phyloP scores from a whole-genome alignment of 306 rosid species.

The Delonix regia region DNA sequence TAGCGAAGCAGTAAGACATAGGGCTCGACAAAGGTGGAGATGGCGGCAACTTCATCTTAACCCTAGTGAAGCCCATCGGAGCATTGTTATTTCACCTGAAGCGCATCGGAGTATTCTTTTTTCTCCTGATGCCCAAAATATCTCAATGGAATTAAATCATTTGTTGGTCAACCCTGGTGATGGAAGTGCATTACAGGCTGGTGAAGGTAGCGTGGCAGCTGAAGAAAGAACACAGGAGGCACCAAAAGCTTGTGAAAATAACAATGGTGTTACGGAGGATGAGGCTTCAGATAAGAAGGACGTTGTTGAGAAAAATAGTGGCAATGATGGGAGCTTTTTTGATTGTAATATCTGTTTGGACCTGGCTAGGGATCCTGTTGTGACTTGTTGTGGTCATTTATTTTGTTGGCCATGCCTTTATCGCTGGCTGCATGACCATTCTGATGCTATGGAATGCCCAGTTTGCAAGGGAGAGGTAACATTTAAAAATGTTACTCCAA shows the following conservation, averaged over 20 bases:
- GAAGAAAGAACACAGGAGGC: constrained; percentile 63
- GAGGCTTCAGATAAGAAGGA: constrained; percentile 62
- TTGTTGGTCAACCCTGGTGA: constrained; percentile 67
- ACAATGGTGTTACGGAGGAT: constrained; percentile 59
- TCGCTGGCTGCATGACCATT: constrained; percentile 82
- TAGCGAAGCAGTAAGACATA: constrained; percentile 58
- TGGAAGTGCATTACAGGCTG: constrained; percentile 64
- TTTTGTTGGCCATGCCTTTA: constrained; percentile 95
- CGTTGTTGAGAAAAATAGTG: constrained; percentile 66
- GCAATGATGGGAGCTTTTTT: constrained; percentile 79
- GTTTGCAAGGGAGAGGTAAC: constrained; percentile 97
- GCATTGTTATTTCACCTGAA: constrained; percentile 44
- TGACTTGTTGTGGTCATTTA: constrained; percentile 96
- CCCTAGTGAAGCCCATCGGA: constrained; percentile 32
- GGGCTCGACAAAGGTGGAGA: constrained; percentile 67
- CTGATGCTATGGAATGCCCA: constrained; percentile 92
- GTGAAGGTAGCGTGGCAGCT: constrained; percentile 88
- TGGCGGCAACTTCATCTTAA: constrained; percentile 51
- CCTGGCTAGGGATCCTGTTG: constrained; percentile 86
- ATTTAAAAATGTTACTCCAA: constrained; percentile 72
- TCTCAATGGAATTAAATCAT: constrained; percentile 65
- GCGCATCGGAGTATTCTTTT: constrained; percentile 39
- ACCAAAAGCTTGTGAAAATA: constrained; percentile 73
- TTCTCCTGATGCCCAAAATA: constrained; percentile 49
- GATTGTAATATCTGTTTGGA: constrained; percentile 98